These are phyloP conservation scores for Fusarium temperatum DNA, from an alignment of 2,329 filamentous ascomycete species.

Conservation along the genomic window DNA sequence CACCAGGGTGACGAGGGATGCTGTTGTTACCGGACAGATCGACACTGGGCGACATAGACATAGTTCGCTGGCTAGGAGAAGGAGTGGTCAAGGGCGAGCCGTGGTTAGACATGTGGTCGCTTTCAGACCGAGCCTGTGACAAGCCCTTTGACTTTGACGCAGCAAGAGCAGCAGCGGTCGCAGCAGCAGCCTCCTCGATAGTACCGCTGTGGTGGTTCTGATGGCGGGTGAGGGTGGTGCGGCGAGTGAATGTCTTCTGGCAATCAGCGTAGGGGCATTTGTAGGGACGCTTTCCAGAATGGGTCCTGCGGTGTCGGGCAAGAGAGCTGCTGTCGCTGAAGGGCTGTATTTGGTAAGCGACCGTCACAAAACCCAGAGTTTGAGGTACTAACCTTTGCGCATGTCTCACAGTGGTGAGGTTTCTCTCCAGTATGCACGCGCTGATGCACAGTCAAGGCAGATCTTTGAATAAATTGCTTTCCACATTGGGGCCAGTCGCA, in stretches of 20 bases:
- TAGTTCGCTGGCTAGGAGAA: slow-evolving; percentile 80
- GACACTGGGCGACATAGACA: slow-evolving; percentile 82
- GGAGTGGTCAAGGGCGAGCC: slow-evolving; percentile 81
- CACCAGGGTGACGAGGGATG: slow-evolving; percentile 70
- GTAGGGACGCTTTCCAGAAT: slow-evolving; percentile 95
- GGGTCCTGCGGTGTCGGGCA: slow-evolving; percentile 91
- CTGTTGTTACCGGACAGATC: slow-evolving; percentile 75
- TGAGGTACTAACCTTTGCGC: slow-evolving; percentile 79
- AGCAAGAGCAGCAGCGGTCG: slow-evolving; percentile 86
- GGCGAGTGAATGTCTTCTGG: slow-evolving; percentile 96
- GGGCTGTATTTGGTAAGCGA: slow-evolving; percentile 64
- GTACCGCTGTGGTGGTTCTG: slow-evolving; percentile 97
- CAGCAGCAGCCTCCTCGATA: slow-evolving; percentile 89
- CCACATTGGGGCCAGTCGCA: slow-evolving; percentile 90
- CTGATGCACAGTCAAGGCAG: slow-evolving; percentile 92
- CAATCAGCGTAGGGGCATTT: slow-evolving; percentile 98
- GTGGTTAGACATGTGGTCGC: slow-evolving; percentile 74
- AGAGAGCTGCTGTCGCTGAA: slow-evolving; percentile 97
- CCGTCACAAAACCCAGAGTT: too few relatives aligned
- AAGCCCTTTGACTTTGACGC: slow-evolving; percentile 54
- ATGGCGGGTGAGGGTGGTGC: slow-evolving; percentile 93
- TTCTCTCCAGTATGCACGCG: slow-evolving; percentile 98
- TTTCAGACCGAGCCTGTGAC: slow-evolving; percentile 70
- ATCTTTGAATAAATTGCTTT: slow-evolving; percentile 97
- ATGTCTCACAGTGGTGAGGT: slow-evolving; percentile 96